Evolutionary conservation across 2,329 filamentous ascomycete species (phyloP).

Genomic region (Hortaea werneckii): DNA sequence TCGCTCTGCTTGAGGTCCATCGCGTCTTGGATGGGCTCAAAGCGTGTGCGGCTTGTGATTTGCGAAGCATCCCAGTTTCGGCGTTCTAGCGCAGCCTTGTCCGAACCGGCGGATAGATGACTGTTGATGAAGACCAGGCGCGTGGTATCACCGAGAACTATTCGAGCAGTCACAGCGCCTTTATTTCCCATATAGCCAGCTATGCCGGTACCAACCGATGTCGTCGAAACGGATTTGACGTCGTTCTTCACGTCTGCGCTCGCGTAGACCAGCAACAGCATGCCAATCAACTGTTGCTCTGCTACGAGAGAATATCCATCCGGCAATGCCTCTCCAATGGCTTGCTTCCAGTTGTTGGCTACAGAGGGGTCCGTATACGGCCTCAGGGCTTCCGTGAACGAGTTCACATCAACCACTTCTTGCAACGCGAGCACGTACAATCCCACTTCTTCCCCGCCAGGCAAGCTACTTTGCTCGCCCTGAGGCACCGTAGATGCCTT

Average conservation of each 20-base stretch:
- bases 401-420: slow-evolving; percentile 79
- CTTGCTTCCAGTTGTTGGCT: slow-evolving; percentile 69
- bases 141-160: slow-evolving; percentile 84
- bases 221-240: slow-evolving; percentile 72
- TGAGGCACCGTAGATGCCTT: slow-evolving; percentile 35
- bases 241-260: slow-evolving; percentile 64
- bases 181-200: slow-evolving; percentile 96
- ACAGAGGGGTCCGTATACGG: slow-evolving; percentile 63
- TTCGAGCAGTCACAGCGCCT: slow-evolving; percentile 69
- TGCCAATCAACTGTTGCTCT: slow-evolving; percentile 75
- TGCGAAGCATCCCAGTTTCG: slow-evolving; percentile 85
- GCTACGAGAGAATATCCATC: slow-evolving; percentile 65
- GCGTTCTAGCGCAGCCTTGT: slow-evolving; percentile 66
- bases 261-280: slow-evolving; percentile 77
- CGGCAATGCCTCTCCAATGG: slow-evolving; percentile 64
- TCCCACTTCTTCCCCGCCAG: slow-evolving; percentile 61
- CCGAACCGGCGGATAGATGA: slow-evolving; percentile 79
- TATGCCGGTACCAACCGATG: slow-evolving; percentile 76
- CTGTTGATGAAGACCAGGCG: slow-evolving; percentile 82
- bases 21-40: slow-evolving; percentile 59
- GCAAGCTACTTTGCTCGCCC: slow-evolving; percentile 36
- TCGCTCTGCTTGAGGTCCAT: slow-evolving; percentile 49
- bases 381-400: slow-evolving; percentile 66
- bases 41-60: slow-evolving; percentile 64
- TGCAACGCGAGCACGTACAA: slow-evolving; percentile 87